Evolutionary conservation across 108 stramenopile genomes (phyloP).

Genomic region (Ochromonas danica): DNA sequence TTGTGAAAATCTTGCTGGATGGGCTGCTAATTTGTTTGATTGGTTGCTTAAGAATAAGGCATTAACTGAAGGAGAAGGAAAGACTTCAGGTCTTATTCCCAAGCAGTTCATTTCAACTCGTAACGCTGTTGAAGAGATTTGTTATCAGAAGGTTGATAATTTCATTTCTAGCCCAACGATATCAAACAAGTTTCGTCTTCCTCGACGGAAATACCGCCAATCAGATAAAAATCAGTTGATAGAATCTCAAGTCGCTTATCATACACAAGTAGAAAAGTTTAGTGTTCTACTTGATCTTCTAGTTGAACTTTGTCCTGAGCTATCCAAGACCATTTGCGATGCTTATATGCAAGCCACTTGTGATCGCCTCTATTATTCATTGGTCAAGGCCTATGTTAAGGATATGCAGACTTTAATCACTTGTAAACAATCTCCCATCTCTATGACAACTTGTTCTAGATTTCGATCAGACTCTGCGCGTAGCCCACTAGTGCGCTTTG

Average conservation of each 20-base stretch:
- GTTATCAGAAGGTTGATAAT: no score
- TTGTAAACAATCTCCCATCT: not conserved
- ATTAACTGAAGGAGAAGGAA: not conserved
- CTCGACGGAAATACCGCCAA: no score
- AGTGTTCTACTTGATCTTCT: not conserved
- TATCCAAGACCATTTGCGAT: not conserved
- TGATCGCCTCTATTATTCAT: conserved; percentile 1
- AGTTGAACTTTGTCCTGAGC: not conserved
- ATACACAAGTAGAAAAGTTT: not conserved
- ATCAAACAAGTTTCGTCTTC: no score
- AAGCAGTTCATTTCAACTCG: no score
- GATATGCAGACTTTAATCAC: not conserved
- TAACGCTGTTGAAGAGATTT: no score
- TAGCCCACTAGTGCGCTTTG: not conserved
- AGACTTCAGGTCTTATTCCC: no score
- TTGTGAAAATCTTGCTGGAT: not conserved
- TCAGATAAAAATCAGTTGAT: conserved; percentile 5
- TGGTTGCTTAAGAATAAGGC: conserved; percentile 15
- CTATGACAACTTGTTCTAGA: not conserved
- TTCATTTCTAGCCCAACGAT: no score
- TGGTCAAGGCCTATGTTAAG: conserved; percentile 7
- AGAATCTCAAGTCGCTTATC: not conserved
- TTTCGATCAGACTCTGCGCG: not conserved
- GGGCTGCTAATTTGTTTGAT: not conserved
- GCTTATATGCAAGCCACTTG: conserved; percentile 11